Percentiles rank a stretch among this genome's conserved stretches.
Conservation (phyloP, 2,329 filamentous ascomycete species). For the Nakataea oryzae region DNA sequence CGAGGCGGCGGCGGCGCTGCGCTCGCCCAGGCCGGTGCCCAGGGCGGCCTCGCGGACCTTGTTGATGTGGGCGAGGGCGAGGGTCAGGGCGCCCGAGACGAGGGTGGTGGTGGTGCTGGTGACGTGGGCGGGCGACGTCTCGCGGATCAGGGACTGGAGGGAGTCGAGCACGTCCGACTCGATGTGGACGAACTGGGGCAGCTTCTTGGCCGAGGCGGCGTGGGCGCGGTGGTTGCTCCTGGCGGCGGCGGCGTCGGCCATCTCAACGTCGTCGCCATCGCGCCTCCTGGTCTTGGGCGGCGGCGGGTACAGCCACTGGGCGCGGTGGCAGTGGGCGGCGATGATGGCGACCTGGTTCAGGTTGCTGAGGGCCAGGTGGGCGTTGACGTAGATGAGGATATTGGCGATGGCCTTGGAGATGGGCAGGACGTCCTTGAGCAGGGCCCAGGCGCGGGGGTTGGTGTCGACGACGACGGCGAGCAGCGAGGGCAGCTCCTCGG, state of each 20-base stretch:
- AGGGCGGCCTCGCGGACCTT: conserved; percentile 60
- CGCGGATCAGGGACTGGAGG: conserved; percentile 60
- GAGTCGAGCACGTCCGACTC: conserved; percentile 71
- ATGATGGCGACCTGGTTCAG: conserved; percentile 87
- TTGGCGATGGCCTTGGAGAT: conserved; percentile 78
- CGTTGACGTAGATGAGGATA: conserved; percentile 92
- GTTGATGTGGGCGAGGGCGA: conserved; percentile 85
- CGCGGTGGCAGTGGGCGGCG: conserved; percentile 77
- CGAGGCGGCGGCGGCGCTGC: conserved; percentile 8
- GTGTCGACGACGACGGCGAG: conserved; percentile 90
- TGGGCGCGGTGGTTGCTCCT: background rate
- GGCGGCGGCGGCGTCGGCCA: conserved; percentile 31
- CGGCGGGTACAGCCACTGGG: conserved; percentile 79
- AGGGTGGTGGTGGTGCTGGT: conserved; percentile 70
- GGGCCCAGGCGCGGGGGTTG: conserved; percentile 83
- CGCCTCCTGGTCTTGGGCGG: conserved; percentile 20
- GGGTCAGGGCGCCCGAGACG: conserved; percentile 81
- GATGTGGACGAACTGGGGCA: conserved; percentile 80
- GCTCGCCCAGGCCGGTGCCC: conserved; percentile 25
- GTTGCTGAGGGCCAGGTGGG: conserved; percentile 88
- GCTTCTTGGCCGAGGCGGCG: conserved; percentile 65
- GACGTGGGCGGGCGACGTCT: conserved; percentile 56
- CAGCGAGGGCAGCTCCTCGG: conserved; percentile 62
- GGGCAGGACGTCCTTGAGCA: conserved; percentile 63
- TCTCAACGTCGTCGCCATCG: conserved; percentile 41